Percentiles rank a stretch among this genome's conserved stretches.
These are phyloP conservation scores for Termitomyces sp. DNA, from an alignment of 768 basidiomycete species.

Conservation along the genomic window DNA sequence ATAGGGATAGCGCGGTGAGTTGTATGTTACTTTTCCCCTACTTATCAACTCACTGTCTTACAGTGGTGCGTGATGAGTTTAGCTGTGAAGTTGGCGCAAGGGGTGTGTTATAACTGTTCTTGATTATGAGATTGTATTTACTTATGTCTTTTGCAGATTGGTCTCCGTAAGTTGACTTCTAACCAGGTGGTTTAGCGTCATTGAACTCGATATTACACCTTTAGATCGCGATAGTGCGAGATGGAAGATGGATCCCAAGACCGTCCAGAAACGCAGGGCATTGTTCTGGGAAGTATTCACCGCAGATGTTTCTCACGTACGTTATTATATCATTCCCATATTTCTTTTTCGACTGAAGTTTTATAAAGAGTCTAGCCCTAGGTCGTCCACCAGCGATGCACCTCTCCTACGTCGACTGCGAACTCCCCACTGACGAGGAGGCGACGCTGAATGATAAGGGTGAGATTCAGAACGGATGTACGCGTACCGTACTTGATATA, in stretches of 20 bases:
- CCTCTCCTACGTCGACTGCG: conserved; percentile 58
- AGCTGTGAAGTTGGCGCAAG: conserved; percentile 59
- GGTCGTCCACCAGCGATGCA: conserved; percentile 60
- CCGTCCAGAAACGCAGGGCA: conserved; percentile 30
- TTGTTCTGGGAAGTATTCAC: conserved; percentile 39
- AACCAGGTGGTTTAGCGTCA: background rate
- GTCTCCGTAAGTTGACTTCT: conserved; percentile 34
- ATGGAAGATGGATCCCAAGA: conserved; percentile 35
- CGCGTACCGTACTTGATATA: conserved; percentile 15
- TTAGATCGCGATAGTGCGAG: conserved; percentile 38
- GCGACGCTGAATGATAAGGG: conserved; percentile 39
- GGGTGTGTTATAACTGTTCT: conserved; percentile 26
- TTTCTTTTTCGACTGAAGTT: background rate
- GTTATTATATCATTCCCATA: conserved; percentile 11
- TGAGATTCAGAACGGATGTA: conserved; percentile 47
- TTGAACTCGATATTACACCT: background rate
- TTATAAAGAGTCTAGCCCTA: conserved; percentile 46
- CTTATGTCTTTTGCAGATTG: conserved; percentile 25
- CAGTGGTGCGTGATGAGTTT: conserved; percentile 53
- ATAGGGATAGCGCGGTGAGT: conserved; percentile 40
- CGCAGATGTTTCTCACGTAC: conserved; percentile 33
- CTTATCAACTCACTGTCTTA: conserved; percentile 20
- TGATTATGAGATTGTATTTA: background rate
- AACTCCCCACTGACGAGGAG: conserved; percentile 58
- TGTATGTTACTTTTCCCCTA: conserved; percentile 15